These are phyloP conservation scores for Gonapodya prolifera DNA, from an alignment of 192 early-diverging fungal genomes.

Conservation along the genomic window DNA sequence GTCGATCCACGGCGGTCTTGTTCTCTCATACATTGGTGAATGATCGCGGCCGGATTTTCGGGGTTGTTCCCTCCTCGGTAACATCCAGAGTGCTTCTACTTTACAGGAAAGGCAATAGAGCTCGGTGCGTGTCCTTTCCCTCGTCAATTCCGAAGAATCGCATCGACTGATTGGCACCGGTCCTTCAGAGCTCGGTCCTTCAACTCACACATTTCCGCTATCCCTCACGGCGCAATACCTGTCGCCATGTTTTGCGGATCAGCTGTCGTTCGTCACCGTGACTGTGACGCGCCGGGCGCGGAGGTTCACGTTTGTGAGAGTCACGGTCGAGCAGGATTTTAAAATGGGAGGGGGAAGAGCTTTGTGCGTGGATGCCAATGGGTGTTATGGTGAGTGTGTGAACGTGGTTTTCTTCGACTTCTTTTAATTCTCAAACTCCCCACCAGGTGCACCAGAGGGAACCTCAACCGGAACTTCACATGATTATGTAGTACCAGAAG, in stretches of 20 bases:
- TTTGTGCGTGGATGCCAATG: not conserved
- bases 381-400: not conserved
- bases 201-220: not conserved
- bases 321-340: not conserved
- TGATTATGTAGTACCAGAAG: not conserved
- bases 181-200: not conserved
- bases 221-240: not conserved
- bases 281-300: not conserved
- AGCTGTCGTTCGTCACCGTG: not conserved
- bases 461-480: no score
- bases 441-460: no score
- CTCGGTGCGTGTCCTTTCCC: no score
- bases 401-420: no score
- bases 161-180: no score
- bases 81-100: no score
- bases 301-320: not conserved
- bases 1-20: not conserved
- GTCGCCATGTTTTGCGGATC: not conserved
- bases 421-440: no score
- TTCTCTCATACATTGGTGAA: not conserved
- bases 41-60: no score
- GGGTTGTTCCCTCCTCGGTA: no score
- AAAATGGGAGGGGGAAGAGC: not conserved
- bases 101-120: no score
- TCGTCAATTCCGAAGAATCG: no score